Evolutionary conservation across 108 stramenopile species (phyloP), one percentile per base, ranked within the genome.

Genomic region (Nitzschia putrida): DNA sequence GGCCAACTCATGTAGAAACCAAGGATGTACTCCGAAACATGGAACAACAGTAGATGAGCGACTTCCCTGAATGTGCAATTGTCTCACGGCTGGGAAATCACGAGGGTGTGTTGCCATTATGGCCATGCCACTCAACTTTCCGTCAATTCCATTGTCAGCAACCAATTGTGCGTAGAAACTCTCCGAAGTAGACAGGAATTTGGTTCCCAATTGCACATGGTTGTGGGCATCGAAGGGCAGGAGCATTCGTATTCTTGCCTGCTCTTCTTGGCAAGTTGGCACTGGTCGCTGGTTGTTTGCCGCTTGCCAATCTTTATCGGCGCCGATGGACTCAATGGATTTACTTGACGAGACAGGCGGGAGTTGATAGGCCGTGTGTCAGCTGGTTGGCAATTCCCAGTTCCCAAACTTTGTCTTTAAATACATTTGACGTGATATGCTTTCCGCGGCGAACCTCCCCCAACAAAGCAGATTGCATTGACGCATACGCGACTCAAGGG

Each of bases 101-200:
- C 83, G 70, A 14, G 93, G 90, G 71, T 91, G 90, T n/a, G 93
- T 94, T 21, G 86, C 82, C 93, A 94, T 94, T 51, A 94, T 72
- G 1, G 90, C 88, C 43, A 89, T 84, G 7, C 93, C 89, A 41
- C 76, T 77, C 54, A 91, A 80, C 4, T 34, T 34, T 34, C 29
- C 29, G 1, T 1, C 49, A 45, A 37, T 24, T 11, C 47, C 16
- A 37, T 60, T 52, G 45, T 49, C 52, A 61, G 22, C 22, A 24
- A 40, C 10, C 47, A 23, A 21, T 16, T 41, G n/a, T 26, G 51
- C 7, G 7, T 14, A 20, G 4, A 34, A 34, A 1, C 29, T 34
- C 4, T 34, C 29, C 1, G 29, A 34, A 34, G 29, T 34, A 34
- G 29, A 4, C 4, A 34, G 64, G 3, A 82, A 77, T 23, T 68